Evolutionary conservation across 805 yeast genomes (phyloP).

Genomic region (Danielia reshetovae): DNA sequence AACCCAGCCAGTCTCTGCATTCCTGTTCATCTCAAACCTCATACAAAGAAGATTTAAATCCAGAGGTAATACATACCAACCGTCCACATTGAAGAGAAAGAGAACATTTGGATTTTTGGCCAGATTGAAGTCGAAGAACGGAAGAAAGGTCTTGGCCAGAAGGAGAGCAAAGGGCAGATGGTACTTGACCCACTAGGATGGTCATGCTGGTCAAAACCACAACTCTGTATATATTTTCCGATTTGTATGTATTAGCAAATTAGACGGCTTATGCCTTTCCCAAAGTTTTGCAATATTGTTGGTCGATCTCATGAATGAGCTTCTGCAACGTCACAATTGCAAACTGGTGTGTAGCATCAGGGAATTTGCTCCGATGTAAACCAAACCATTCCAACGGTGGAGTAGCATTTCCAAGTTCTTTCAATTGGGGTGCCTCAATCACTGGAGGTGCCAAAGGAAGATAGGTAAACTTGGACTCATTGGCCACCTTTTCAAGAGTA

Average conservation of each 20-base stretch:
- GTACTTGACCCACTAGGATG: constrained; percentile 78
- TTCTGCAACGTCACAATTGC: constrained; percentile 71
- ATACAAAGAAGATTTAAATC: constrained; percentile 71
- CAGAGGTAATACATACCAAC: constrained; percentile 94
- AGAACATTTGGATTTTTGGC: constrained; percentile 87
- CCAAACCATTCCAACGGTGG: constrained; percentile 99
- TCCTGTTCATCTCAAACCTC: constrained; percentile 30
- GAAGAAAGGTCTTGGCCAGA: constrained; percentile 72
- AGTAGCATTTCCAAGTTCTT: constrained; percentile 93
- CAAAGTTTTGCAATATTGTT: constrained; percentile 46
- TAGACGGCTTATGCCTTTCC: constrained; percentile 32
- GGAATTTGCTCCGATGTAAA: constrained; percentile 78
- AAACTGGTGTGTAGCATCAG: constrained; percentile 79
- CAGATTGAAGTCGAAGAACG: constrained; percentile 67
- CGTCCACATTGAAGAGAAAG: constrained; percentile 85
- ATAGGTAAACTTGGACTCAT: constrained; percentile 47
- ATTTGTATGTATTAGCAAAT: neutral
- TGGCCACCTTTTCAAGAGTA: constrained; percentile 35
- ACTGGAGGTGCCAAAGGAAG: constrained; percentile 68
- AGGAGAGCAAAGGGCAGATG: constrained; percentile 90
- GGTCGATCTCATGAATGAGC: constrained; percentile 65
- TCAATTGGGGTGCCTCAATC: constrained; percentile 84
- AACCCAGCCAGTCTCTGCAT: constrained; percentile 9
- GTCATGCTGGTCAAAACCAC: neutral
- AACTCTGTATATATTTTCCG: constrained; percentile 1